Percentiles rank a stretch among this genome's conserved stretches.
Evolutionary conservation across 2,329 filamentous ascomycete genomes (phyloP).

Genomic region (Fusarium protoensiforme): DNA sequence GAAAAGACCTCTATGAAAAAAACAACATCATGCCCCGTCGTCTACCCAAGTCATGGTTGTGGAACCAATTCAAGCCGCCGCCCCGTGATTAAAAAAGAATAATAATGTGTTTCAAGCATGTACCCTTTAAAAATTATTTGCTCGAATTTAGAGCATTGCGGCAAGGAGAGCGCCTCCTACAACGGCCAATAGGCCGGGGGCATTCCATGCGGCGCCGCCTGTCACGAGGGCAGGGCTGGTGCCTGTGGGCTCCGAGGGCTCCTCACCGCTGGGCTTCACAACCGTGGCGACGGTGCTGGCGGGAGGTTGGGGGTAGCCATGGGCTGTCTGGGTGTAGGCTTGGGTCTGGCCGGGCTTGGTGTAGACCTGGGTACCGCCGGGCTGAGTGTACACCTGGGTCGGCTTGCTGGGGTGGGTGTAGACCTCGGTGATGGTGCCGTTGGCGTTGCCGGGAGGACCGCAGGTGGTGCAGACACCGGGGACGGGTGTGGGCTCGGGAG

Average conservation of each 20-base stretch:
- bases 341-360: not conserved
- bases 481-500: conserved; percentile 39
- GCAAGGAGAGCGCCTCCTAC: conserved; percentile 19
- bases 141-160: conserved; percentile 12
- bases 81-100: conserved; percentile 24
- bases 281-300: conserved; percentile 24
- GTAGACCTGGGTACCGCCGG: not conserved
- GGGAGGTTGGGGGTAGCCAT: conserved; percentile 6
- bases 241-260: conserved; percentile 13
- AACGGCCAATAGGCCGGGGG: conserved; percentile 19
- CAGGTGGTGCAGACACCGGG: conserved; percentile 41
- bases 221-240: conserved; percentile 18
- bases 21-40: conserved; percentile 6
- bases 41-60: conserved; percentile 23
- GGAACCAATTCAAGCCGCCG: not conserved
- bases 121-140: conserved; percentile 1
- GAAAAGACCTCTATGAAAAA: conserved; percentile 3
- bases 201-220: conserved; percentile 23
- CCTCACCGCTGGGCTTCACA: conserved; percentile 21
- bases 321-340: not conserved
- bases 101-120: conserved; percentile 1
- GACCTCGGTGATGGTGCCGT: not conserved
- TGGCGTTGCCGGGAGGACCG: conserved; percentile 26
- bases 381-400: not conserved
- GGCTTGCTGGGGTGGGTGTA: conserved; percentile 6